phyloP scores from a whole-genome alignment of 2,329 filamentous ascomycete genomes.

The Colletotrichum melonis region DNA sequence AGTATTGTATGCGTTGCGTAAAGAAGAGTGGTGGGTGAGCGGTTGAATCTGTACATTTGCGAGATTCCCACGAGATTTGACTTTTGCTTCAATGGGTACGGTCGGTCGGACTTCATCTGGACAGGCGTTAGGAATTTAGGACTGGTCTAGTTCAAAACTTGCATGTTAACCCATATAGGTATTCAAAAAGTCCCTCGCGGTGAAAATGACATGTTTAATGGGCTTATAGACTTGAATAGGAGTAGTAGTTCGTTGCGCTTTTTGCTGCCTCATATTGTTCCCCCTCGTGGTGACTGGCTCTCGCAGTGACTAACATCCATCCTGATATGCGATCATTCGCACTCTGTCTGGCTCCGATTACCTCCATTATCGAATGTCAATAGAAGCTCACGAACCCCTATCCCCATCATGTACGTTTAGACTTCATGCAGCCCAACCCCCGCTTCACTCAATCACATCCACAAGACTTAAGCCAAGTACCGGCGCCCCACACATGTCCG shows the following conservation, averaged over 20 bases:
- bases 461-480: background rate
- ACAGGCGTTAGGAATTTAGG: conserved; percentile 38
- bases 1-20: conserved; percentile 21
- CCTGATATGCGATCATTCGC: background rate
- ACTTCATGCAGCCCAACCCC: background rate
- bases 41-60: conserved; percentile 39
- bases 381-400: no score
- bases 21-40: conserved; percentile 29
- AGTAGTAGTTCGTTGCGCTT: background rate
- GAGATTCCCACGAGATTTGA: conserved; percentile 39
- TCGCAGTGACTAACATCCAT: background rate
- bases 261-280: background rate
- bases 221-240: conserved; percentile 1
- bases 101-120: conserved; percentile 39
- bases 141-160: conserved; percentile 37
- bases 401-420: background rate
- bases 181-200: conserved; percentile 21
- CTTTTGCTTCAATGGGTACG: conserved; percentile 38
- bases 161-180: conserved; percentile 34
- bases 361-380: no score
- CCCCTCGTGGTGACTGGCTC: background rate
- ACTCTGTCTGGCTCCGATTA: background rate
- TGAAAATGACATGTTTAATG: conserved; percentile 27
- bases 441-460: conserved; percentile 13
- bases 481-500: conserved; percentile 7